phyloP scores from a whole-genome alignment of 192 early-diverging fungal species.

The Backusella westeae region DNA sequence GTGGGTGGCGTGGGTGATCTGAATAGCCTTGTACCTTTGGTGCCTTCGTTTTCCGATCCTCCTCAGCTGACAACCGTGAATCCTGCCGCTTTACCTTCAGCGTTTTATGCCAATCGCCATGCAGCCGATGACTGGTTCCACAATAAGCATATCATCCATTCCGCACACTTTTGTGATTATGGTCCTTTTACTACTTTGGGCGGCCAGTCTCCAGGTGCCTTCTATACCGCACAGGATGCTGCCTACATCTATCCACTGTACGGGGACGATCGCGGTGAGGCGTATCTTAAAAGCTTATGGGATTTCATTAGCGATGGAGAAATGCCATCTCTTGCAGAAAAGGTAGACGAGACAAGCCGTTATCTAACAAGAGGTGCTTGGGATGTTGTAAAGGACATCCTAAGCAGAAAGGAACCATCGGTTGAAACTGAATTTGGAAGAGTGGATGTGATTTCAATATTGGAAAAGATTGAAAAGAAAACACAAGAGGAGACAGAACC shows the following conservation, averaged over 20 bases:
- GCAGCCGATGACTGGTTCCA: constrained; percentile 24
- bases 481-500: neutral
- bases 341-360: constrained; percentile 35
- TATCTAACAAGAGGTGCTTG: constrained; percentile 44
- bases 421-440: constrained; percentile 24
- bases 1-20: constrained; percentile 20
- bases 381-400: constrained; percentile 14
- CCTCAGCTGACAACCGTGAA: constrained; percentile 39
- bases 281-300: constrained; percentile 55
- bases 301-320: constrained; percentile 44
- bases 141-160: constrained; percentile 25
- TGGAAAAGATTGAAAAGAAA: neutral
- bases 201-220: constrained; percentile 16
- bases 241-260: constrained; percentile 51
- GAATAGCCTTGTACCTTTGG: constrained; percentile 5
- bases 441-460: constrained; percentile 14
- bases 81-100: constrained; percentile 28
- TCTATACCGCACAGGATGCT: constrained; percentile 32
- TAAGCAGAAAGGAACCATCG: neutral
- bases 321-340: constrained; percentile 24
- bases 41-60: constrained; percentile 26
- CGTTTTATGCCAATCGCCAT: constrained; percentile 23
- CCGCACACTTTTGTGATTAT: constrained; percentile 30
- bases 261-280: constrained; percentile 59
- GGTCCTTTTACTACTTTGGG: constrained; percentile 28